A percentile compares a stretch with the other conserved stretches of the same genome.
phyloP scores from a whole-genome alignment of 306 rosid genomes.

The Casuarina cunninghamiana region DNA sequence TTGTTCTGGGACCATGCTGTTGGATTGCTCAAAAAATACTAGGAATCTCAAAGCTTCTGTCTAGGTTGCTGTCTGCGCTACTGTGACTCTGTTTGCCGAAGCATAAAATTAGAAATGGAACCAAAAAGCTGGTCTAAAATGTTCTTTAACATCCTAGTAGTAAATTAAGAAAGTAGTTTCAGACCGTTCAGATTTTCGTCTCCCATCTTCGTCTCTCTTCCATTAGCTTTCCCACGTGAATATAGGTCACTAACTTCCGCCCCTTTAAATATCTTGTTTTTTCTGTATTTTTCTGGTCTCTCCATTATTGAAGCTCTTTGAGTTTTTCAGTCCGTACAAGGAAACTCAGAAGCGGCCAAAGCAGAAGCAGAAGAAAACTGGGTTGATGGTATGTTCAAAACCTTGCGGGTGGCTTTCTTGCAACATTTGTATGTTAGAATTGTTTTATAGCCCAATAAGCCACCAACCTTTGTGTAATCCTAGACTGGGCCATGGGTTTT shows the following conservation, averaged over 20 bases:
- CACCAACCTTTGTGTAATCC: too few relatives aligned
- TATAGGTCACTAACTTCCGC: background rate
- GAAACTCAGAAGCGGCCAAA: background rate
- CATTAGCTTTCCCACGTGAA: background rate
- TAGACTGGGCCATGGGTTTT: too few relatives aligned
- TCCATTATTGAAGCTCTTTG: background rate
- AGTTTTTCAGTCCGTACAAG: background rate
- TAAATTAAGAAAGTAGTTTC: constrained; percentile 3
- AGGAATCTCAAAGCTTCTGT: background rate
- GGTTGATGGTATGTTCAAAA: background rate
- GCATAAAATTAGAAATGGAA: background rate
- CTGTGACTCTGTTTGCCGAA: background rate
- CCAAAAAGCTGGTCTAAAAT: background rate
- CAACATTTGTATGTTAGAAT: background rate
- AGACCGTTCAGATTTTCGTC: background rate
- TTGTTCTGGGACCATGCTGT: background rate
- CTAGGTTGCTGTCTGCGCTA: background rate
- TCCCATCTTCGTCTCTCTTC: background rate
- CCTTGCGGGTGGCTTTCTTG: background rate
- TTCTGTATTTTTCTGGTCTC: background rate
- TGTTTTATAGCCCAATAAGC: background rate
- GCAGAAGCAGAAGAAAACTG: background rate
- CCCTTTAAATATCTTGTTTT: background rate
- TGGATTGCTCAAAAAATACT: background rate
- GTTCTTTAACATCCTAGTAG: background rate